Conservation (phyloP, 805 yeast genomes). For the Maudiozyma pseudohumilis region DNA sequence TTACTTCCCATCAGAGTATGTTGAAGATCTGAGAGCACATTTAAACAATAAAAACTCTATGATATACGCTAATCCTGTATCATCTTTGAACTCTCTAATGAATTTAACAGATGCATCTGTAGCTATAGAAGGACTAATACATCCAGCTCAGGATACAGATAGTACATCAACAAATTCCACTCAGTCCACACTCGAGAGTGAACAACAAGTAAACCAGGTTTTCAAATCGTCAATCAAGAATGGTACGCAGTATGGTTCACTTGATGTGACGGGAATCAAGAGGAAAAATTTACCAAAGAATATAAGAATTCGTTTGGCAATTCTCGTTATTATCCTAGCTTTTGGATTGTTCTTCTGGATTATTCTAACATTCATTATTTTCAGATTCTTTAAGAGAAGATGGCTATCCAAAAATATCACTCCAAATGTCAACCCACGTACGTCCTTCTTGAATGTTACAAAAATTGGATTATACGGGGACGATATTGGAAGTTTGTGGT, state of each 20-base stretch:
- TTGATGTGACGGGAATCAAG: slow-evolving; percentile 2
- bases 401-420: background rate
- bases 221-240: background rate
- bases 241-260: slow-evolving; percentile 1
- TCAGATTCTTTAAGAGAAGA: slow-evolving; percentile 1
- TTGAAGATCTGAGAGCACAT: slow-evolving; percentile 39
- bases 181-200: background rate
- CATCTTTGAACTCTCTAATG: slow-evolving; percentile 49
- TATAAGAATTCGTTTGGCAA: slow-evolving; percentile 2
- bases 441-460: background rate
- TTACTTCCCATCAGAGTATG: slow-evolving; percentile 55
- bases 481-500: slow-evolving; percentile 2
- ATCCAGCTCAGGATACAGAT: background rate
- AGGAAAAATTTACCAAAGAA: background rate
- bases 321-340: background rate
- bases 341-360: slow-evolving; percentile 6
- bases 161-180: background rate
- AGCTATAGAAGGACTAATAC: slow-evolving; percentile 20
- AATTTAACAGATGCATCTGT: slow-evolving; percentile 50
- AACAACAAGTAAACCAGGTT: background rate
- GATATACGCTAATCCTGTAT: slow-evolving; percentile 50
- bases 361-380: background rate
- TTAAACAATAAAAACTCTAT: slow-evolving; percentile 44
- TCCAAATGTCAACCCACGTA: background rate
- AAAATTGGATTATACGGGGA: background rate